Evolutionary conservation across 352 stramenopile genomes (phyloP).

Genomic region (Phytophthora ohioensis): DNA sequence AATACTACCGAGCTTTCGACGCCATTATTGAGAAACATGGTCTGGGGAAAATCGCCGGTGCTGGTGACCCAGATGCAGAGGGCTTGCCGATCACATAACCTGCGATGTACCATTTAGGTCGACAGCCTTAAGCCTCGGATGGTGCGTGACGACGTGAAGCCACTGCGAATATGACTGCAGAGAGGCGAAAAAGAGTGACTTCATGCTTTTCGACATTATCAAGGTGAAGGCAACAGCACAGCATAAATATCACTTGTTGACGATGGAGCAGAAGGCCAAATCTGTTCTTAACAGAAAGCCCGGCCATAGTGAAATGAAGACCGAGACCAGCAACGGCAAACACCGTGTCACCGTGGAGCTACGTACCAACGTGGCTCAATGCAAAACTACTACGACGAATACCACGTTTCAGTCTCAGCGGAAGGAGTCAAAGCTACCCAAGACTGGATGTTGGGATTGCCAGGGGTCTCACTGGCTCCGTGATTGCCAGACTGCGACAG

Average conservation of each 20-base stretch:
- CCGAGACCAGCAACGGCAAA: background rate
- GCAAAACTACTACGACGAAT: background rate
- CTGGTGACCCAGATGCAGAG: background rate
- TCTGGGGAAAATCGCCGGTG: background rate
- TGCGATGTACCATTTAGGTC: background rate
- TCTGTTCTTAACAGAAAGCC: background rate
- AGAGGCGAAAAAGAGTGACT: background rate
- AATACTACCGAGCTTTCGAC: background rate
- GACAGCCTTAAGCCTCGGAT: background rate
- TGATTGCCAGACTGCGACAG: background rate
- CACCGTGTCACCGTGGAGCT: background rate
- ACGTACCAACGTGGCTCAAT: background rate
- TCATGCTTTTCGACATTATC: conserved; percentile 3
- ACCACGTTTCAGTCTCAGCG: background rate
- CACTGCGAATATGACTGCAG: conserved; percentile 1
- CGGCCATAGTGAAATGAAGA: background rate
- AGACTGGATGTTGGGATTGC: no score
- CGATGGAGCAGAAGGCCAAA: background rate
- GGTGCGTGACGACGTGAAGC: background rate
- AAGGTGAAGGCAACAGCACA: background rate
- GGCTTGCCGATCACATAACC: background rate
- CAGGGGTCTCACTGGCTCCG: background rate
- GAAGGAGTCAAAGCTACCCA: no score
- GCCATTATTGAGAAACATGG: background rate
- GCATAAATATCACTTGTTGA: background rate